Evolutionary conservation across 2,329 filamentous ascomycete genomes (phyloP).

Genomic region (Paecilomyces formosus): DNA sequence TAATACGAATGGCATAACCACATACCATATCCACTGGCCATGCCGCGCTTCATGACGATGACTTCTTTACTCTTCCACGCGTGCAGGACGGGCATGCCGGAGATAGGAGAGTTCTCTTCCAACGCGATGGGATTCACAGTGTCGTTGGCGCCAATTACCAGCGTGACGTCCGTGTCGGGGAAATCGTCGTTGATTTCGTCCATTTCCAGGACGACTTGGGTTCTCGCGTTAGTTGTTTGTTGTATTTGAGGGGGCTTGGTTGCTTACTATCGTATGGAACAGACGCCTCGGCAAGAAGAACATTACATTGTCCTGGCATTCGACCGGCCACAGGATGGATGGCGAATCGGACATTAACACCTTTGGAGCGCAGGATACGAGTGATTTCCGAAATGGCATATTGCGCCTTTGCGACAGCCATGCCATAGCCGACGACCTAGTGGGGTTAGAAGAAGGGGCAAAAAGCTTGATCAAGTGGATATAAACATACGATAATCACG

Average conservation of each 20-base stretch:
- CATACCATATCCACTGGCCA: constrained; percentile 79
- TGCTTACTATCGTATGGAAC: constrained; percentile 71
- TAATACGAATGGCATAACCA: constrained; percentile 40
- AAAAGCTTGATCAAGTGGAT: too few relatives aligned
- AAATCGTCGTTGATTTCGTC: constrained; percentile 96
- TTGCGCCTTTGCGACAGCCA: constrained; percentile 90
- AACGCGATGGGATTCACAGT: constrained; percentile 87
- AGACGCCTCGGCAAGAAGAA: constrained; percentile 76
- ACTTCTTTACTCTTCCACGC: constrained; percentile 94
- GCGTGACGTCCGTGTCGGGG: constrained; percentile 71
- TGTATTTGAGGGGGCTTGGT: background rate
- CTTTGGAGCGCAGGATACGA: constrained; percentile 61
- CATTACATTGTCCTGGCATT: constrained; percentile 92
- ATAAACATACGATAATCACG: constrained; percentile 61
- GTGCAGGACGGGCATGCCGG: constrained; percentile 86
- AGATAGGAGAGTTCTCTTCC: constrained; percentile 75
- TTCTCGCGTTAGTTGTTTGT: constrained; percentile 8
- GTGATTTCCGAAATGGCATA: constrained; percentile 84
- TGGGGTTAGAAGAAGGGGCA: background rate
- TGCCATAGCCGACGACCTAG: constrained; percentile 73
- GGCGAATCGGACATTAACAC: constrained; percentile 76
- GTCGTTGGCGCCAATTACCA: constrained; percentile 88
- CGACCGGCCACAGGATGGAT: constrained; percentile 86
- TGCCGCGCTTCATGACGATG: constrained; percentile 85
- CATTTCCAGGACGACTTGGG: constrained; percentile 73